Evolutionary conservation across 495 filamentous ascomycete genomes (phyloP), one percentile per base, ranked within the genome.

Genomic region (Bacidia gigantensis): DNA sequence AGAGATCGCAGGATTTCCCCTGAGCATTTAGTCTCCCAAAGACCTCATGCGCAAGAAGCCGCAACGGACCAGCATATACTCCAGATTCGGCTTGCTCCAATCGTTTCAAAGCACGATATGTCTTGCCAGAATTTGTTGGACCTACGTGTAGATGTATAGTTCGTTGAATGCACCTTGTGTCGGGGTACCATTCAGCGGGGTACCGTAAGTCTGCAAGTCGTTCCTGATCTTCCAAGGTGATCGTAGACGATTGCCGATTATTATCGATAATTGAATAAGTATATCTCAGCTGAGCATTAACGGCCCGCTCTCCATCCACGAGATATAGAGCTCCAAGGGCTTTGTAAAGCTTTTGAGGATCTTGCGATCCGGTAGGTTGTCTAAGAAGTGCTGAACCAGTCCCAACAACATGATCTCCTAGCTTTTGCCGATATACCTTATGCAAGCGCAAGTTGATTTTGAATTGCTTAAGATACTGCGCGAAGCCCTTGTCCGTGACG

Each of bases 61-160:
- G 78, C 44, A 99, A 68, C 0, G 93, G 93, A 1, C 93, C 93
- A 29, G 90, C 87, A 62, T 95, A 99, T 50, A 94, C 80, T 12
- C 93, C 93, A 20, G 72, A 75, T 39, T 80, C 74, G 24, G 82
- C 79, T 29, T 76, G 67, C 64, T 93, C 83, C 9, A 99, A 77
- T n/a, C 83, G 76, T 66, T 95, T 82, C 48, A 99, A 66, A 2
- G 93, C 93, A 63, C 88, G 83, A 65, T 97, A 97, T 2, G 93
- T 99, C 68, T 99, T 99, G 51, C 93, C 93, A 3, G 89, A 96
- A 67, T 99, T 99, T 1, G 93, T 99, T 0, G 93, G 93, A 1
- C 93, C 93, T 43, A 99, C 89, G 62, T 99, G 93, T 9, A 99
- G 69, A 71, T 96, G 85, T 51, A 96, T 75, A 1, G 78, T 90